phyloP scores from a whole-genome alignment of 345 rosid genomes.

The Eucalyptus melliodora region DNA sequence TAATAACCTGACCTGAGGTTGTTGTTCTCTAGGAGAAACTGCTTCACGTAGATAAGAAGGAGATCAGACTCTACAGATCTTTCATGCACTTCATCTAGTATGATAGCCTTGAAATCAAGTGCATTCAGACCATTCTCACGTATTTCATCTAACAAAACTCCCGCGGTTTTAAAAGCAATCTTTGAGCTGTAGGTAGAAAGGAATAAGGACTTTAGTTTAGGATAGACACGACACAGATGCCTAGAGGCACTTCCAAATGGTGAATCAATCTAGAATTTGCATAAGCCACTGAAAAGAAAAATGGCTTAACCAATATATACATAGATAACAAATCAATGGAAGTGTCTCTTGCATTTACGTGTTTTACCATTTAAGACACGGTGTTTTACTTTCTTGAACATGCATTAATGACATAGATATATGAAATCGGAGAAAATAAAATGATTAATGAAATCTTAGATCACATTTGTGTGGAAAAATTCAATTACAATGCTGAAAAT shows the following conservation, averaged over 20 bases:
- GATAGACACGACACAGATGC: neutral
- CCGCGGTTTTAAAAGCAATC: constrained; percentile 88
- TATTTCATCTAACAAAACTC: constrained; percentile 89
- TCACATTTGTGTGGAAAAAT: neutral
- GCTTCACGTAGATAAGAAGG: constrained; percentile 81
- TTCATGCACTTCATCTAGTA: constrained; percentile 98
- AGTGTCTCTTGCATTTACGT: neutral
- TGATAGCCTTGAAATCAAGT: constrained; percentile 73
- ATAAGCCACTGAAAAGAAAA: neutral
- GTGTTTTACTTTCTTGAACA: neutral
- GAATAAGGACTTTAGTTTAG: neutral
- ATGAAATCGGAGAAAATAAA: neutral
- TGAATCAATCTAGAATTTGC: neutral
- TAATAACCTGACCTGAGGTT: constrained; percentile 48
- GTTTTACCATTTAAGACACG: neutral
- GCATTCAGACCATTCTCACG: constrained; percentile 68
- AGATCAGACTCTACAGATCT: constrained; percentile 94
- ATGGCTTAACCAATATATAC: neutral
- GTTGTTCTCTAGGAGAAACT: constrained; percentile 59
- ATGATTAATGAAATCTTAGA: neutral
- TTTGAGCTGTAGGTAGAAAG: constrained; percentile 43
- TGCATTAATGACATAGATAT: neutral
- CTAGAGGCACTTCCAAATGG: neutral
- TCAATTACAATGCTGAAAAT: neutral
- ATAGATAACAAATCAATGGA: neutral